Percentiles rank a stretch among this genome's conserved stretches.
phyloP scores from a whole-genome alignment of 2,329 filamentous ascomycete genomes.

The Colletotrichum acutatum region DNA sequence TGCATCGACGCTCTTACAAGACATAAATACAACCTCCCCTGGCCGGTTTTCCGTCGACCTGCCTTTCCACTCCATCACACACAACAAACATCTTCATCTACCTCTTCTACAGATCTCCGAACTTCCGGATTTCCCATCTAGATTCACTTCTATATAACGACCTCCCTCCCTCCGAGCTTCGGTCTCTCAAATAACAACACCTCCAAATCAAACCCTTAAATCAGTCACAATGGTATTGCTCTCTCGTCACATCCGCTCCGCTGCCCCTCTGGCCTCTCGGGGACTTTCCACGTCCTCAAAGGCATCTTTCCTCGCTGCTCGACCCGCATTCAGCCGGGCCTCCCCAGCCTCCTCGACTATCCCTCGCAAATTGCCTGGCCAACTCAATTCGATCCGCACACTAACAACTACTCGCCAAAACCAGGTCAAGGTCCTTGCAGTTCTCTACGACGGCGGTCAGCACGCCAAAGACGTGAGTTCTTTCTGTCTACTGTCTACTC shows the following conservation, averaged over 20 bases:
- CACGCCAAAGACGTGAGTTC: conserved; percentile 85
- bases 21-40: conserved; percentile 32
- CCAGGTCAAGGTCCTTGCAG: conserved; percentile 94
- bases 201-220: background rate
- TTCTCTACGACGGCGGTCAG: conserved; percentile 91
- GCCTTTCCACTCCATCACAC: conserved; percentile 17
- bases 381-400: conserved; percentile 67
- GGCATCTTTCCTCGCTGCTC: conserved; percentile 36
- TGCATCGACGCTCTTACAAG: background rate
- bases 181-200: conserved; percentile 4
- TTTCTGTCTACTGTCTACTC: background rate
- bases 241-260: conserved; percentile 41
- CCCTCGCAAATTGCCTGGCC: conserved; percentile 50
- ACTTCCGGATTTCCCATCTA: background rate
- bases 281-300: conserved; percentile 41
- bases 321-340: conserved; percentile 34
- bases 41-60: background rate
- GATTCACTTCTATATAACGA: conserved; percentile 13
- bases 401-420: conserved; percentile 56
- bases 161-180: conserved; percentile 13
- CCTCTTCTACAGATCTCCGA: conserved; percentile 6
- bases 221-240: conserved; percentile 46
- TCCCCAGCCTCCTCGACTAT: conserved; percentile 44
- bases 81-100: conserved; percentile 5
- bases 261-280: conserved; percentile 40